These are phyloP conservation scores for Dictyostelium intermedium DNA, from an alignment of 78 protist species.

Conservation along the genomic window DNA sequence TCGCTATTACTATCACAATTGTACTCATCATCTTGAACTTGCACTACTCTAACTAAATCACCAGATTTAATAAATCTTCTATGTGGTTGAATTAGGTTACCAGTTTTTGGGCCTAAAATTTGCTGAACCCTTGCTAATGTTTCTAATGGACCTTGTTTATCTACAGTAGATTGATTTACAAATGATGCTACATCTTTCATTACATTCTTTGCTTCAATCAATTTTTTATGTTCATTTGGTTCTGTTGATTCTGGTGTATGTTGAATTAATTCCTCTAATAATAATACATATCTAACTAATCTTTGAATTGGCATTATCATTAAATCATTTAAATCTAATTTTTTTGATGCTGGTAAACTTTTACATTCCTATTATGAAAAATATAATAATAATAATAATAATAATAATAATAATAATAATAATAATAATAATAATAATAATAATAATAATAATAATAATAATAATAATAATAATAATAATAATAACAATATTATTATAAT, in stretches of 20 bases:
- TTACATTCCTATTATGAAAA: constrained; percentile 51
- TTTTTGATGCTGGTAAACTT: constrained; percentile 33
- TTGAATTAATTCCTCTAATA: constrained; percentile 62
- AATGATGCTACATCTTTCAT: constrained; percentile 67
- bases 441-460: no score
- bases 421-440: no score
- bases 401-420: no score
- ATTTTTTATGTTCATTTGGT: not conserved
- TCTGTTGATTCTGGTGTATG: constrained; percentile 2
- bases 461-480: no score
- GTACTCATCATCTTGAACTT: not conserved
- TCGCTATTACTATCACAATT: not conserved
- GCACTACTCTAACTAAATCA: constrained; percentile 39
- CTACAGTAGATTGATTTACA: constrained; percentile 36
- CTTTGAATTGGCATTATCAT: constrained; percentile 72
- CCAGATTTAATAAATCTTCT: constrained; percentile 49
- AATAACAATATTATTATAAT: no score
- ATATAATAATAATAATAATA: not conserved
- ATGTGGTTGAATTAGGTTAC: constrained; percentile 28
- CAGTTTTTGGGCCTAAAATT: constrained; percentile 57
- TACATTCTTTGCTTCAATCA: constrained; percentile 38
- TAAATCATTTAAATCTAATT: constrained; percentile 76
- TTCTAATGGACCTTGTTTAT: not conserved
- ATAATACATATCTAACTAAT: constrained; percentile 70
- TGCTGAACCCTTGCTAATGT: constrained; percentile 33